Percentiles rank a stretch among this genome's conserved stretches.
These are phyloP conservation scores for Gaillardinia entomophila DNA, from an alignment of 805 yeast genomes.

Conservation along the genomic window DNA sequence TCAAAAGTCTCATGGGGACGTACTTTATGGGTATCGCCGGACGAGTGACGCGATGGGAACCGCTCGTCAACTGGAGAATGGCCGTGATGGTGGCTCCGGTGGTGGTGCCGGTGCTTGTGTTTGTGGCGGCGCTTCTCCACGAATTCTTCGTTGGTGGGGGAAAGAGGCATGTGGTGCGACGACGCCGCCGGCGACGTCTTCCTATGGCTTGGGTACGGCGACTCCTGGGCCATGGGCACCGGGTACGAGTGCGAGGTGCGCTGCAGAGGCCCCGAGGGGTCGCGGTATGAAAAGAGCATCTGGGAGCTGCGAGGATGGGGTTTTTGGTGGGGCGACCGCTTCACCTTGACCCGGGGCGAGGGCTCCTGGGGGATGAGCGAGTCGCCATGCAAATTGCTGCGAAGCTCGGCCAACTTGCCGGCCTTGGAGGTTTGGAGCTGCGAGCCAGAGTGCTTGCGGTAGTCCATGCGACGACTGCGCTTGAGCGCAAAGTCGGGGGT, in stretches of 20 bases:
- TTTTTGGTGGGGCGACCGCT: conserved; percentile 1
- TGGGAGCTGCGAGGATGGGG: conserved; percentile 26
- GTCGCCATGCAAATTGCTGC: conserved; percentile 11
- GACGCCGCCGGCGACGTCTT: neutral
- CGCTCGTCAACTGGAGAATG: neutral
- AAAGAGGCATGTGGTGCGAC: neutral
- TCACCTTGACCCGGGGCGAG: neutral
- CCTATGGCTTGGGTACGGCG: neutral
- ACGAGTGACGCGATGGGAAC: too few species aligned
- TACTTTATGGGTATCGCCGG: too few species aligned
- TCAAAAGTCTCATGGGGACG: too few species aligned
- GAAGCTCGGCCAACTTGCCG: conserved; percentile 18
- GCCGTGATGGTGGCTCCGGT: neutral
- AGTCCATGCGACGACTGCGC: conserved; percentile 36
- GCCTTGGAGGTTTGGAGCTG: conserved; percentile 18
- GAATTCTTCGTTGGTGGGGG: neutral
- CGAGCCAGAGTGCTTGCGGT: conserved; percentile 23
- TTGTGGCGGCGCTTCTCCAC: neutral
- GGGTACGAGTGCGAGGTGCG: neutral
- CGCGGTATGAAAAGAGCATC: conserved; percentile 28
- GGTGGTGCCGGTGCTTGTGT: neutral
- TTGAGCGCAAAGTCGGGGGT: conserved; percentile 22
- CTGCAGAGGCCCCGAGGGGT: conserved; percentile 7
- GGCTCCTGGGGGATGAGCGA: neutral
- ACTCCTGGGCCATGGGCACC: neutral